These are phyloP conservation scores for Stropharia rugosoannulata DNA, from an alignment of 768 basidiomycete species.

Conservation along the genomic window DNA sequence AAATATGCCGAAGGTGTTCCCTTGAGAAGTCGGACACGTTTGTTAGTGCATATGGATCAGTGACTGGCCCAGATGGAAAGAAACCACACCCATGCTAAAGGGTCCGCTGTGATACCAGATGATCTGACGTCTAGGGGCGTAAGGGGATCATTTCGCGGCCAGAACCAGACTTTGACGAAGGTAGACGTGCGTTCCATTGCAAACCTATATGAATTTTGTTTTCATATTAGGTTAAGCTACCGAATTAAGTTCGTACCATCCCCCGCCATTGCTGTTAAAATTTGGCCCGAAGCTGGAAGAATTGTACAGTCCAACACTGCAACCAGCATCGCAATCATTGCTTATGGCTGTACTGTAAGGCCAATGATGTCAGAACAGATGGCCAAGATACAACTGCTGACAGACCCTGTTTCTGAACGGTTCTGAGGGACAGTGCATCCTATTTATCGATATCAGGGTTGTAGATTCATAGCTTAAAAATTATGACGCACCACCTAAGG, in stretches of 20 bases:
- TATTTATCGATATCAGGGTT: background rate
- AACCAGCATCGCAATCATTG: constrained; percentile 4
- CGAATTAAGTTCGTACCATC: background rate
- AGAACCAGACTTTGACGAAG: constrained; percentile 64
- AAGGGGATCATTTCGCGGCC: constrained; percentile 41
- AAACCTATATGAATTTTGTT: constrained; percentile 33
- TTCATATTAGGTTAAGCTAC: background rate
- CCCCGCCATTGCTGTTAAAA: background rate
- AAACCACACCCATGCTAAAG: constrained; percentile 37
- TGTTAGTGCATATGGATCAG: background rate
- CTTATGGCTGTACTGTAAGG: constrained; percentile 1
- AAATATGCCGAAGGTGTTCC: constrained; percentile 58
- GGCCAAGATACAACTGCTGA: background rate
- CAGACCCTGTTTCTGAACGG: background rate
- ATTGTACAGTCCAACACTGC: constrained; percentile 3
- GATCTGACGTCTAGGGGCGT: constrained; percentile 41
- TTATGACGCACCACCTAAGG: constrained; percentile 35
- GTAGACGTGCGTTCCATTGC: constrained; percentile 50
- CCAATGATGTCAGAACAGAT: background rate
- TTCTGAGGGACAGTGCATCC: background rate
- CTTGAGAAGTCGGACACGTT: constrained; percentile 24
- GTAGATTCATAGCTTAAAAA: no score
- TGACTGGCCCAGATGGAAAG: background rate
- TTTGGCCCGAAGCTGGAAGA: constrained; percentile 4
- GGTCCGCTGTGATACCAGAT: constrained; percentile 30